Percentiles rank a stretch among this genome's conserved stretches.
These are phyloP conservation scores for Phaeophleospora eucalypticola DNA, from an alignment of 2,329 filamentous ascomycete genomes.

Conservation along the genomic window DNA sequence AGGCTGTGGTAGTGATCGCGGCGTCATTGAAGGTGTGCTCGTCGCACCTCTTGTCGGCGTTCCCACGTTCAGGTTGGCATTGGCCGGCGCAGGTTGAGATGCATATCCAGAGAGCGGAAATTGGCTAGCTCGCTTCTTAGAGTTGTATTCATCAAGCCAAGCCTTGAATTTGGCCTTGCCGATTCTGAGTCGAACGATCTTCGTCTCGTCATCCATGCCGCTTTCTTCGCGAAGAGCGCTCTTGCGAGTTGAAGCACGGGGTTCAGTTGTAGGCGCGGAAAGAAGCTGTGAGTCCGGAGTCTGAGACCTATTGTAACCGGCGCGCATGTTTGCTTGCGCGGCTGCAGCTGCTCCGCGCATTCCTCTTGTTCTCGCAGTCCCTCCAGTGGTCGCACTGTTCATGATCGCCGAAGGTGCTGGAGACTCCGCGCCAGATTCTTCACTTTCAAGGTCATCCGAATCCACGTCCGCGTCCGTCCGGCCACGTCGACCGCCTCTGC, in stretches of 20 bases:
- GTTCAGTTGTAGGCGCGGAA: slow-evolving; percentile 64
- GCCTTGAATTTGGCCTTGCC: slow-evolving; percentile 67
- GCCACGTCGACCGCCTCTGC: slow-evolving; percentile 49
- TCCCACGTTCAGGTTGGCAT: slow-evolving; percentile 9
- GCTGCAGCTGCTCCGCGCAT: slow-evolving; percentile 85
- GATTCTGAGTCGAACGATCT: slow-evolving; percentile 73
- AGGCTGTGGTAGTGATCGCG: slow-evolving; percentile 21
- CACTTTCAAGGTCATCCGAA: slow-evolving; percentile 87
- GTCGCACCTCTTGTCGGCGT: slow-evolving; percentile 22
- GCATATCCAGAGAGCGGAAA: slow-evolving; percentile 34
- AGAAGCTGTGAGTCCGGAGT: slow-evolving; percentile 69
- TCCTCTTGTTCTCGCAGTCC: slow-evolving; percentile 78
- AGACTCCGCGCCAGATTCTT: slow-evolving; percentile 83
- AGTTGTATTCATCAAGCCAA: slow-evolving; percentile 45
- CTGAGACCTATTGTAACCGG: slow-evolving; percentile 70
- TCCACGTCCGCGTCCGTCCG: slow-evolving; percentile 61
- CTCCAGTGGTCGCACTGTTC: slow-evolving; percentile 64
- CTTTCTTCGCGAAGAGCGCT: slow-evolving; percentile 70
- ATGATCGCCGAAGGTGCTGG: slow-evolving; percentile 26
- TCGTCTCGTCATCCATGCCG: slow-evolving; percentile 61
- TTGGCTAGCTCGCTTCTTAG: slow-evolving; percentile 31
- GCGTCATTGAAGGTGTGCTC: slow-evolving; percentile 26
- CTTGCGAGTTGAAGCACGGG: slow-evolving; percentile 60
- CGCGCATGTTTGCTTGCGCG: slow-evolving; percentile 79
- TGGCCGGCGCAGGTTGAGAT: slow-evolving; percentile 24